Conservation (phyloP, 257 asterid genomes). For the Mitragyna speciosa region DNA sequence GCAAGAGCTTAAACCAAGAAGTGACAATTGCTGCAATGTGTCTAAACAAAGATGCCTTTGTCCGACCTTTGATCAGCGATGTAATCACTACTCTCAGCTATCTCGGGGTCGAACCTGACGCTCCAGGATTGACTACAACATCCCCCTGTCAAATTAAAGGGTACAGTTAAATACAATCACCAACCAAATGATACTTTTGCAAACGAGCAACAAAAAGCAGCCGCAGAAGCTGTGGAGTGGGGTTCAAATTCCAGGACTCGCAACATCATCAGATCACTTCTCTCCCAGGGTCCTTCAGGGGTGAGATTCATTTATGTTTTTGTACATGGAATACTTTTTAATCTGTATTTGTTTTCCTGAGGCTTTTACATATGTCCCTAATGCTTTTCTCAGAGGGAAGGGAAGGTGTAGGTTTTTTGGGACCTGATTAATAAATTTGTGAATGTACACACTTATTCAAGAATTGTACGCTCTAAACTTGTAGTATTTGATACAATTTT, state of each 20-base stretch:
- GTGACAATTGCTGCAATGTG: slow-evolving; percentile 85
- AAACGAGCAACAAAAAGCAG: slow-evolving; percentile 57
- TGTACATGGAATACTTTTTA: neutral
- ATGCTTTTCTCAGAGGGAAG: too few species aligned
- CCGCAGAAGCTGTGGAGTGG: slow-evolving; percentile 94
- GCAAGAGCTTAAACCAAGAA: slow-evolving; percentile 69
- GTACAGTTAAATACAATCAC: slow-evolving; percentile 10
- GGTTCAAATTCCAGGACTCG: slow-evolving; percentile 57
- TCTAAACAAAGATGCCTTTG: slow-evolving; percentile 58
- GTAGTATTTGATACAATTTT: too few species aligned
- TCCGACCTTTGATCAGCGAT: slow-evolving; percentile 75
- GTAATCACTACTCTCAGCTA: slow-evolving; percentile 86
- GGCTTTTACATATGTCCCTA: neutral
- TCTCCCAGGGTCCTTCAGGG: slow-evolving; percentile 22
- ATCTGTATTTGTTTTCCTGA: neutral
- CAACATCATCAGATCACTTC: slow-evolving; percentile 20
- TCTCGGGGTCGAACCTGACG: slow-evolving; percentile 46
- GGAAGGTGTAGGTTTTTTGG: too few species aligned
- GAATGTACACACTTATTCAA: too few species aligned
- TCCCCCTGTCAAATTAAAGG: slow-evolving; percentile 12
- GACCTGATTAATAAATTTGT: too few species aligned
- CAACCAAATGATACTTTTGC: slow-evolving; percentile 26
- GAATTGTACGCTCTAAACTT: too few species aligned
- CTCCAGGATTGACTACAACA: slow-evolving; percentile 11
- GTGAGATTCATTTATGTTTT: neutral